These are phyloP conservation scores for Neltuma alba DNA, from an alignment of 306 rosid genomes.

Conservation along the genomic window DNA sequence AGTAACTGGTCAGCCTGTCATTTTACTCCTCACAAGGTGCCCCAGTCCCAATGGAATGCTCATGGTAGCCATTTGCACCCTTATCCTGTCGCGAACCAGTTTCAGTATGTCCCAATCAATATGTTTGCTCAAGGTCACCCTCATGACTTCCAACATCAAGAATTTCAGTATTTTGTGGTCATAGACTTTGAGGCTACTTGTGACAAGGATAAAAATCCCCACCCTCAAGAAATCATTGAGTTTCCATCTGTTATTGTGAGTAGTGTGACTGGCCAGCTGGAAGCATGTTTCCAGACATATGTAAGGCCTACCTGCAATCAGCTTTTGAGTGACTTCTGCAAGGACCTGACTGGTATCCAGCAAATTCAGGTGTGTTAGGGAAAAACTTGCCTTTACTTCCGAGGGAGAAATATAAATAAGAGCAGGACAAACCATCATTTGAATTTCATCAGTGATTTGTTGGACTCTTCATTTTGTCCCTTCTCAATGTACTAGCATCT, in stretches of 20 bases:
- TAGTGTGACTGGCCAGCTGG: conserved; percentile 88
- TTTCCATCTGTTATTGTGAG: conserved; percentile 96
- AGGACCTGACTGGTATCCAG: conserved; percentile 91
- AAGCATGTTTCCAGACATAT: conserved; percentile 91
- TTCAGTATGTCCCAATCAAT: conserved; percentile 64
- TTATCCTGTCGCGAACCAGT: conserved; percentile 60
- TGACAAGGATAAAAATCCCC: conserved; percentile 82
- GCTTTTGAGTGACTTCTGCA: conserved; percentile 82
- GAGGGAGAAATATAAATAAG: conserved; percentile 18
- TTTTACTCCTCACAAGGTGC: conserved; percentile 72
- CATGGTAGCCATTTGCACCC: conserved; percentile 71
- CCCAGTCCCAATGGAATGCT: conserved; percentile 72
- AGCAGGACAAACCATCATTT: conserved; percentile 13
- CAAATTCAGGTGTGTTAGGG: conserved; percentile 83
- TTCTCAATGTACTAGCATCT: neutral
- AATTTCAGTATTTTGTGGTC: conserved; percentile 94
- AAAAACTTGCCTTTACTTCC: conserved; percentile 30
- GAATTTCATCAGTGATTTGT: conserved; percentile 7
- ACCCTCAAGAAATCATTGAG: conserved; percentile 94
- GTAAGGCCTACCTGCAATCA: conserved; percentile 93
- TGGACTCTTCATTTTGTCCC: conserved; percentile 3
- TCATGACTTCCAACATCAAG: conserved; percentile 68
- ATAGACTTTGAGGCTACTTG: conserved; percentile 98
- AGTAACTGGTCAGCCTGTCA: conserved; percentile 68
- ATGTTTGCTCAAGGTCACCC: conserved; percentile 71